Base-by-base conservation (phyloP, 495 filamentous ascomycete genomes). In the Barbatosphaeria neglecta region DNA sequence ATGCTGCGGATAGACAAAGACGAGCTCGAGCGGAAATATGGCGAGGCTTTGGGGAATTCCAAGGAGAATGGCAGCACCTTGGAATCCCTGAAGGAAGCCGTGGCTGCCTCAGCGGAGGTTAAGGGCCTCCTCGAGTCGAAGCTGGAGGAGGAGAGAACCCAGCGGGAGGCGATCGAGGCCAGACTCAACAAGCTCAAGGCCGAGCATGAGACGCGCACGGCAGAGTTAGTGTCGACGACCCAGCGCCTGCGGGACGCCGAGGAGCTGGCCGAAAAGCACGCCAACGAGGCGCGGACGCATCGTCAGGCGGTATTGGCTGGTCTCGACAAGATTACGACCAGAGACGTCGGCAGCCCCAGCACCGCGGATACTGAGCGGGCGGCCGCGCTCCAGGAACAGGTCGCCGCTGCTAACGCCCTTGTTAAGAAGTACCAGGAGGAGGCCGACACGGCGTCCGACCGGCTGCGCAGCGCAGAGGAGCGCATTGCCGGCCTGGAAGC, bases 401-500 rank as follows among this genome's bases (percentile, higher is more conserved):
- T 95, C 6, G 75, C 81, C 42, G 70, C 80, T 20, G 85, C 92
- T 24, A 89, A 86, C 54, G 73, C 73, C 6, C 67, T 97, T 48
- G 87, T 88, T 35, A 81, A 82, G 58, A 83, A 86, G 51, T 95
- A 92, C 55, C 89, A 94, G 61, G 72, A 80, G 33, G 89, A 92
- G 43, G 92, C 90, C n/a, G 87, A 99, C 60, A 65, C 74, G 17
- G 88, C 89, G 2, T 80, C 85, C 2, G 88, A 95, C 52, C 95
- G 87, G 61, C 74, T 99, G 27, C 83, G 90, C 9, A 80, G 86
- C 43, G 92, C 92, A 7, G 94, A 97, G 64, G 93, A 94, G 61
- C 78, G 93, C 6, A 96, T 99, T 58, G 93, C 92, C 15, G 90
- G 90, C 3, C 74, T 99, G 5, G 92, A 99, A 64, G 86, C 86